A percentile compares a stretch with the other conserved stretches of the same genome.
phyloP scores from a whole-genome alignment of 1,139 yeast genomes.

The Lodderomyces beijingensis region DNA sequence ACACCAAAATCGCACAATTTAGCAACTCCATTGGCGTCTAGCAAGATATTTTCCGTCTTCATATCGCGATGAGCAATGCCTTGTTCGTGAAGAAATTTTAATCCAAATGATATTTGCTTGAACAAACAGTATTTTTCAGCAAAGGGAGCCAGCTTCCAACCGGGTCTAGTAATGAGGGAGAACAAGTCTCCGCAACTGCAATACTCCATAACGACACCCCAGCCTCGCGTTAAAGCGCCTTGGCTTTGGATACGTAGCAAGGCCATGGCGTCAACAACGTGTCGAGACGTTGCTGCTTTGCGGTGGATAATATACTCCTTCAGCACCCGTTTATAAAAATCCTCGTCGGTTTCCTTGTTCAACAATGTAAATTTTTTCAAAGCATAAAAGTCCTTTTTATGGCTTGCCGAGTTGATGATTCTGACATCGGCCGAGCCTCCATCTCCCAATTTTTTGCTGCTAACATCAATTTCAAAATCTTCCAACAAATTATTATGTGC shows the following conservation, averaged over 20 bases:
- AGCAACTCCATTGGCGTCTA: constrained; percentile 54
- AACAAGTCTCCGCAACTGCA: constrained; percentile 57
- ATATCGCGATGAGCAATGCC: constrained; percentile 63
- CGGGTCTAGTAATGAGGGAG: constrained; percentile 38
- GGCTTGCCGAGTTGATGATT: constrained; percentile 37
- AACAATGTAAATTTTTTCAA: constrained; percentile 64
- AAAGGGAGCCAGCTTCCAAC: constrained; percentile 44
- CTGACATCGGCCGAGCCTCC: constrained; percentile 74
- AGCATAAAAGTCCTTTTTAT: constrained; percentile 47
- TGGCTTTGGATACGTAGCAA: constrained; percentile 57
- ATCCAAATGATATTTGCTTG: constrained; percentile 53
- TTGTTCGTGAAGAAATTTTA: constrained; percentile 50
- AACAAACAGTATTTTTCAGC: constrained; percentile 57
- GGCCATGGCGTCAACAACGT: constrained; percentile 54
- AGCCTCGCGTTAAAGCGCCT: constrained; percentile 54
- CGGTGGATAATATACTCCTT: constrained; percentile 63
- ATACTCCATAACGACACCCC: constrained; percentile 72
- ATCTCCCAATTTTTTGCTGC: constrained; percentile 53
- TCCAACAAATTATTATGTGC: constrained; percentile 51
- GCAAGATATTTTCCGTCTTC: constrained; percentile 61
- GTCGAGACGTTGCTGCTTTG: constrained; percentile 47
- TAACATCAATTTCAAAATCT: constrained; percentile 51
- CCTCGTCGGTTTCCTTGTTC: constrained; percentile 56
- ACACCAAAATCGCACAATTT: constrained; percentile 78
- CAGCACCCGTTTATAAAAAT: constrained; percentile 60